Evolutionary conservation across 2,329 filamentous ascomycete genomes (phyloP).

Genomic region (Aureobasidium melanogenum): DNA sequence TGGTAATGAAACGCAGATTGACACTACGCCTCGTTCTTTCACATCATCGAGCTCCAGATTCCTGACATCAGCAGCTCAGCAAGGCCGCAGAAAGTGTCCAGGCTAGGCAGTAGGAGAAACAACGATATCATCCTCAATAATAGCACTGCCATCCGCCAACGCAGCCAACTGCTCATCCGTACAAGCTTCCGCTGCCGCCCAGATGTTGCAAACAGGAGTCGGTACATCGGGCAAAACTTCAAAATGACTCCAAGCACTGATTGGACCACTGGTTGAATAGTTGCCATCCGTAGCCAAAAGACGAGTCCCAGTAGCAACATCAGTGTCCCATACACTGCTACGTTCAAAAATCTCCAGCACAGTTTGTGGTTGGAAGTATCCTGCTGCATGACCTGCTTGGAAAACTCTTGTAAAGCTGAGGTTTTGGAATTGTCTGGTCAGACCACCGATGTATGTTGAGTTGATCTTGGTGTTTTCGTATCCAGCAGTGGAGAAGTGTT

Average conservation of each 20-base stretch:
- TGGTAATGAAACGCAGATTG: too few relatives aligned
- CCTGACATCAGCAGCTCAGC: too few relatives aligned
- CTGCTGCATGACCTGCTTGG: constrained; percentile 31
- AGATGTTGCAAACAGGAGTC: not conserved
- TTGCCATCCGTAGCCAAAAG: not conserved
- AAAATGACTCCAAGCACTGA: not conserved
- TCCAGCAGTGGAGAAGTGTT: not conserved
- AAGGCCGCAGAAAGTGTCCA: too few relatives aligned
- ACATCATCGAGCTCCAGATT: too few relatives aligned
- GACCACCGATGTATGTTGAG: constrained; percentile 20
- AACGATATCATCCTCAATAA: not conserved
- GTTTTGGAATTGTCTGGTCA: constrained; percentile 24
- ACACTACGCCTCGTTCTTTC: too few relatives aligned
- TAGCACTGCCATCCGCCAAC: not conserved
- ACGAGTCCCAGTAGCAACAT: constrained; percentile 48
- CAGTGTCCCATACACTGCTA: constrained; percentile 37
- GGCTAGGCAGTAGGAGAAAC: not conserved
- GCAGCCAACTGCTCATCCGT: not conserved
- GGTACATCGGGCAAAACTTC: not conserved
- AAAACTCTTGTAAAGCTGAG: constrained; percentile 29
- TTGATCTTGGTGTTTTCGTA: constrained; percentile 22
- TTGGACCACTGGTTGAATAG: not conserved
- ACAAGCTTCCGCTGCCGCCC: not conserved
- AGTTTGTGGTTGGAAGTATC: constrained; percentile 47
- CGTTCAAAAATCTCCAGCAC: constrained; percentile 47